Base-by-base conservation (phyloP, 129 eudicot genomes). In the Flaveria ramosissima region DNA sequence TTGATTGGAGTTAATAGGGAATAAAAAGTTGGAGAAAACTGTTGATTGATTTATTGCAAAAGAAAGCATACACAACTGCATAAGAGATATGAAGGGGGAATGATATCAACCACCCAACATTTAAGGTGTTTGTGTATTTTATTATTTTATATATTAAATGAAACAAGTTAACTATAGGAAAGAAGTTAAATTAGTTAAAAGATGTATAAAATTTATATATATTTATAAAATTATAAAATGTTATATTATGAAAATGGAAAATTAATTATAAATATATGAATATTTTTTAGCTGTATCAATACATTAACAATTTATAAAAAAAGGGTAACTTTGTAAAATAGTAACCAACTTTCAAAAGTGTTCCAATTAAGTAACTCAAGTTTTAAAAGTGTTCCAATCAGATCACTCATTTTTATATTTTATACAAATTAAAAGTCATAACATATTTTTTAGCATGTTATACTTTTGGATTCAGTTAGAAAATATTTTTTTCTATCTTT, bases 21-120 rank as follows among this genome's bases (percentile, higher is more conserved):
- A 51, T 27, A 64, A 45, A 39, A 79, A 51, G 55, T 67, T 20
- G 32, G 43, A 26, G 5, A 30, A 66, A 80, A 55, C 23, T 9
- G 70, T 80, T 80, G 74, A 23, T 16, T 52, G 39, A 26, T 53
- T 73, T 80, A 70, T 46, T 70, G 64, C 65, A 64, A 74, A 42
- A 77, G 45, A 43, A 48, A 48, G 6, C 2, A 48, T 11, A 48
- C 14, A 17, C 53, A 52, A 77, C 41, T 36, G 55, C 74, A 66
- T 43, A 47, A 15, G 62, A 65, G 42, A 51, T 64, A 68, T 6
- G 10, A 68, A 63, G 67, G 2, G 7, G 41, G 11, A 72, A 52
- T 51, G 10, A 70, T 6, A 30, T 78, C 79, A 66, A 73, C 83
- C 67, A 80, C 75, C 27, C 19, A 56, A 17, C 21, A 24, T 26